Base-by-base conservation (phyloP, 2,329 filamentous ascomycete genomes). In the Colletotrichum theobromicola region DNA sequence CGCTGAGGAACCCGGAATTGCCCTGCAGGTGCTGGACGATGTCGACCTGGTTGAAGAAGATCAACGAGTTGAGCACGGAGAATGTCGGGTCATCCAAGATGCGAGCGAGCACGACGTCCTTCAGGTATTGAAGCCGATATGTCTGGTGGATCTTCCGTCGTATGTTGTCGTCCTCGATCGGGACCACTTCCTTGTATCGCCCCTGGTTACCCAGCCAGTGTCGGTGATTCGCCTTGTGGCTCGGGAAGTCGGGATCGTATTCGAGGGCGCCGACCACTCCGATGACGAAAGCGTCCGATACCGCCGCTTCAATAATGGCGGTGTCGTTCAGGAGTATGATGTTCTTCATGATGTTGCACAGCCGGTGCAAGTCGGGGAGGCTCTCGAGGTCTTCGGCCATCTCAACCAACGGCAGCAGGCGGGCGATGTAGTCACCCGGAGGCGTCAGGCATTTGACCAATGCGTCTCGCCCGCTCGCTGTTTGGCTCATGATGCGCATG, bases 21-120 rank as follows among this genome's bases (percentile, higher is more conserved):
- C 89, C 89, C 83, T 98, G 96, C n/a, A 99, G 89, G 84, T 98
- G 95, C 81, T 96, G 94, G 64, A 99, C 94, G 81, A 99, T 98
- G 81, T 98, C 97, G 79, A 98, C 96, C 86, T 99, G 97, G 85
- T 98, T 97, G 89, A 98, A 99, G 87, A 98, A 99, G 78, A 99
- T 99, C 79, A 98, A 90, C 65, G 95, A 98, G 85, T 98, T 99
- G 77, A 99, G 92, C 30, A 98, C 96, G 28, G 95, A 98, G 83
- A 98, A 99, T 24, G 97, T 99, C 64, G 96, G 96, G 83, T 99
- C 97, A 84, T 99, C 97, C 75, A 99, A 89, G 77, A 99, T 98
- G 76, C 97, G 92, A 34, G 97, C 97, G 57, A 99, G 90, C 1
- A 98, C 96, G n/a, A 99, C 97, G 80, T 99, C 97, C 83, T 98